Evolutionary conservation across 2,329 filamentous ascomycete genomes (phyloP), one percentile per base, ranked within the genome.

Genomic region (Sporothrix phasma): DNA sequence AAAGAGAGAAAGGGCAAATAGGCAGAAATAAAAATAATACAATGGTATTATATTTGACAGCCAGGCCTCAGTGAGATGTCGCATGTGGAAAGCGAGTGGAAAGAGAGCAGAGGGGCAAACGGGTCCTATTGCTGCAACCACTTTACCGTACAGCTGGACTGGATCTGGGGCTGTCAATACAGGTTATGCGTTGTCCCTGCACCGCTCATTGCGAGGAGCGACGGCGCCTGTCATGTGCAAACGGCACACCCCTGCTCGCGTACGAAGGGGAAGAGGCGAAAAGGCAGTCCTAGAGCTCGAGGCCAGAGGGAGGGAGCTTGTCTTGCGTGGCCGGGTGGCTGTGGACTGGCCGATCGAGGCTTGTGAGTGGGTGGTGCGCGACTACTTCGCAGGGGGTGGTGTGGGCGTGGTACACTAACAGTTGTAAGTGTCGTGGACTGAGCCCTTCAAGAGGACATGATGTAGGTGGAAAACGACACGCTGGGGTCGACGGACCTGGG

Each of bases 261-360:
- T 45, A 41, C 39, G 29, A 7, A 41, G 29, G 13, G 37, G 37
- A 29, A 62, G 37, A 56, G 61, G 49, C 47, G 19, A 34, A 47
- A n/a, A 17, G 29, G 26, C 29, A 47, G 17, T 5, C 6, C 26
- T 19, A 54, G 24, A 31, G 37, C 17, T 39, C 17, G 26, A 54
- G 31, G 31, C 29, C 34, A 37, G 47, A 46, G 49, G 29, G 51
- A 58, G 41, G 51, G 22, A 56, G 61, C 61, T 54, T 29, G 37
- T 43, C 39, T 59, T 26, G 51, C 62, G 62, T 63, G 62, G 62
- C 62, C 59, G 62, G 61, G 61, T 63, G 61, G 61, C 61, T 63
- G 61, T 58, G 61, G 51, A n/a, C 15, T 43, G 39, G 37, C 37
- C 34, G 58, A 61, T 61, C 58, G 26, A n/a, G 51, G n/a, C 51